Evolutionary conservation across 208 protist genomes (phyloP).

Genomic region (Acanthamoeba healyi): DNA sequence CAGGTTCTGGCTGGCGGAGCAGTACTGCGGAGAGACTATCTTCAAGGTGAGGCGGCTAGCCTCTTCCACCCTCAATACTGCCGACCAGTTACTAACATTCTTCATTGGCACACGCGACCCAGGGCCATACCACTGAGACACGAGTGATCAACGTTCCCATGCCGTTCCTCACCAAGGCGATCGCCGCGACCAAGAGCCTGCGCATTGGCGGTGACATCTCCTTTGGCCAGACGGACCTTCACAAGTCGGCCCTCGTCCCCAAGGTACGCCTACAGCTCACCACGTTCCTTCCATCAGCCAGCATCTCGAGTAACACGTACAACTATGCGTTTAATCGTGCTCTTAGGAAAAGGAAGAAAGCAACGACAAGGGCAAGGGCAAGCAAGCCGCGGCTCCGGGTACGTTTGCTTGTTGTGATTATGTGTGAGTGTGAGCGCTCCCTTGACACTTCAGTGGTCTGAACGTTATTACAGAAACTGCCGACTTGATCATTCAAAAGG

Average conservation of each 20-base stretch:
- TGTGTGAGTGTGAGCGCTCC: not conserved
- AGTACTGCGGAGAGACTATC: conserved; percentile 68
- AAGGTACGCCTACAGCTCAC: not conserved
- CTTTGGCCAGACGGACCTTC: conserved; percentile 30
- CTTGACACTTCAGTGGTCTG: too few species aligned
- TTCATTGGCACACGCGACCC: too few species aligned
- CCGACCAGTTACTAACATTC: too few species aligned
- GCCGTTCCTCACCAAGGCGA: conserved; percentile 28
- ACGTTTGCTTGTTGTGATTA: too few species aligned
- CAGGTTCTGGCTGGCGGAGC: conserved; percentile 57
- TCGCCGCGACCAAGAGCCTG: not conserved
- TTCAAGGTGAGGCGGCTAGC: conserved; percentile 58
- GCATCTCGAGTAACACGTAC: not conserved
- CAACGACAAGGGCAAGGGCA: not conserved
- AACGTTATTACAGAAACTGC: too few species aligned
- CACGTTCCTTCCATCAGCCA: not conserved
- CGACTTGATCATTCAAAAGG: conserved; percentile 72
- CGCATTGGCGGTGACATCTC: conserved; percentile 13
- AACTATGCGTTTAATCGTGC: too few species aligned
- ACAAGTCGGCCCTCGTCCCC: conserved; percentile 17
- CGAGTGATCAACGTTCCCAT: conserved; percentile 57
- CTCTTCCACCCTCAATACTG: not conserved
- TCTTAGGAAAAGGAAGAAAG: not conserved
- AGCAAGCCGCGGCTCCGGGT: not conserved
- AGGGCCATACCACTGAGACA: conserved; percentile 67